Base-by-base conservation (phyloP, 345 rosid genomes). In the Stellera chamaejasme region DNA sequence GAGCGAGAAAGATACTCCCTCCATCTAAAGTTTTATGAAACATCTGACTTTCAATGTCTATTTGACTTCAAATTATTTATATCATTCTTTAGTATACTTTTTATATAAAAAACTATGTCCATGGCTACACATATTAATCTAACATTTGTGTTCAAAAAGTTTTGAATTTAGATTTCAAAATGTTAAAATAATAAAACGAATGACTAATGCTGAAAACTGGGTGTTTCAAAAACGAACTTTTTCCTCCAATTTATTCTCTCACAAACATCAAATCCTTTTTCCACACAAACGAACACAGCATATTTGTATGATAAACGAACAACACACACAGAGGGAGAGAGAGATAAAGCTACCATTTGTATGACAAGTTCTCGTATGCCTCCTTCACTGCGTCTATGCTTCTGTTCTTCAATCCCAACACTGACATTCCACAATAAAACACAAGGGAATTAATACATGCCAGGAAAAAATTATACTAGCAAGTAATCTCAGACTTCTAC, bases 371-470 rank as follows among this genome's bases (percentile, higher is more conserved):
- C 68, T 82, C 72, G 63, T 88, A 88, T 14, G 87, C 93, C 61
- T 71, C 85, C 67, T 69, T 74, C 60, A 86, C 96, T 58, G 72
- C 80, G 55, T 82, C 90, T 8, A 77, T 52, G 15, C 93, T 68
- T 67, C 81, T 67, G 66, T 63, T 69, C 72, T 67, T 69, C 13
- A 86, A 45, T 58, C 77, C 84, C 93, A 92, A 66, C 62, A 74
- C 98, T 92, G 57, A 5, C 56, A 65, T 48, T 63, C 58, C 10
- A 25, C 11, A 26, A 69, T 57, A n/a, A n/a, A n/a, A 36, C 16
- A 49, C 56, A 55, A 6, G 44, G 44, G 26, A 32, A 46, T 43
- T 13, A 56, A 1, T 4, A 13, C 28, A 48, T 14, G 5, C 36
- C n/a, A 19, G 12, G 7, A 2, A 2, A 16, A 50, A 41, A 28